A percentile compares a stretch with the other conserved stretches of the same genome.
These are phyloP conservation scores for Kokia cookei DNA, from an alignment of 441 rosid genomes.

Conservation along the genomic window DNA sequence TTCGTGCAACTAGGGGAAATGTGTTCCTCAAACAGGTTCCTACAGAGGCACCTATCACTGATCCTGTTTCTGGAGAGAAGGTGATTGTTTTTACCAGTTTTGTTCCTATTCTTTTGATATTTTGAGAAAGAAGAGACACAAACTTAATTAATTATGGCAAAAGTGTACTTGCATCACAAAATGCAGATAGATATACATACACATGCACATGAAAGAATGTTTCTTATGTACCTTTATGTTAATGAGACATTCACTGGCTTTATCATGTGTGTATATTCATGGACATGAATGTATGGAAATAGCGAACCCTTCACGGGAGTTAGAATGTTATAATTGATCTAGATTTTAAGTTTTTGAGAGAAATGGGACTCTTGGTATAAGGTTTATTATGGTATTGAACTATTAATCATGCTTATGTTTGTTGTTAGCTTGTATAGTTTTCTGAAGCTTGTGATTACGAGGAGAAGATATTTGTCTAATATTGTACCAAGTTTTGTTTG, in stretches of 20 bases:
- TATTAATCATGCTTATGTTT: neutral
- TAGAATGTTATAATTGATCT: neutral
- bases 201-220: neutral
- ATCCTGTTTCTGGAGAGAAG: slow-evolving; percentile 89
- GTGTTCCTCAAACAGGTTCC: slow-evolving; percentile 64
- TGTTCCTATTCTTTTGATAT: slow-evolving; percentile 1
- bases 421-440: neutral
- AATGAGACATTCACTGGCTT: neutral
- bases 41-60: slow-evolving; percentile 68
- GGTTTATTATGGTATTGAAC: neutral
- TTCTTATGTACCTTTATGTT: neutral
- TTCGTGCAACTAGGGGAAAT: slow-evolving; percentile 96
- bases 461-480: neutral
- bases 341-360: neutral
- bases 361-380: neutral
- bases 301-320: neutral
- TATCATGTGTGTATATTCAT: neutral
- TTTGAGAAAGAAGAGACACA: neutral
- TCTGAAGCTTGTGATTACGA: neutral
- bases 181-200: neutral
- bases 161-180: neutral
- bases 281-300: neutral
- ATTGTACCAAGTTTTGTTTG: slow-evolving; percentile 8
- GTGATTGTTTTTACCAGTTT: slow-evolving; percentile 17
- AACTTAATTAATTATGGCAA: neutral